These are phyloP conservation scores for Tripidium arundinaceum DNA, from an alignment of 202 grass and related monocot genomes.

Conservation along the genomic window DNA sequence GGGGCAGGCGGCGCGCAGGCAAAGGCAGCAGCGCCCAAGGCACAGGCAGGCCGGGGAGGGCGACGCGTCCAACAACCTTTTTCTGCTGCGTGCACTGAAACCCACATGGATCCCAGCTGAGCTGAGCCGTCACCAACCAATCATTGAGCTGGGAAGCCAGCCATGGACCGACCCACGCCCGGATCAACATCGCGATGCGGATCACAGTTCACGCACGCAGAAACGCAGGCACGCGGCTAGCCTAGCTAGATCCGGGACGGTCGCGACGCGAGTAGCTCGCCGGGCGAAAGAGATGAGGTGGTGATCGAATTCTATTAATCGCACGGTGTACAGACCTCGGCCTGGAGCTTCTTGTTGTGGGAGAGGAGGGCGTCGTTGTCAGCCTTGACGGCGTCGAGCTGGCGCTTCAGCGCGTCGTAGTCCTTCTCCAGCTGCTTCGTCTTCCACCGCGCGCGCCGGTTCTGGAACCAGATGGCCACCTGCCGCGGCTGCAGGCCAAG, in stretches of 20 bases:
- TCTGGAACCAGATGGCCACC: slow-evolving; percentile 99
- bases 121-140: slow-evolving; percentile 47
- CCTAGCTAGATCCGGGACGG: background rate
- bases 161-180: background rate
- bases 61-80: slow-evolving; percentile 40
- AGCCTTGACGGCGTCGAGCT: slow-evolving; percentile 77
- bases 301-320: too few species aligned
- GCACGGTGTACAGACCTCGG: slow-evolving; percentile 66
- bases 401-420: slow-evolving; percentile 80
- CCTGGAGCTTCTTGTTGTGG: slow-evolving; percentile 97
- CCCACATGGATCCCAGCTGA: slow-evolving; percentile 45
- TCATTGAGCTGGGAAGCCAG: slow-evolving; percentile 40
- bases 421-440: slow-evolving; percentile 98
- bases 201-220: background rate
- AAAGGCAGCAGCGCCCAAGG: slow-evolving; percentile 7
- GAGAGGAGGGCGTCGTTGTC: slow-evolving; percentile 79
- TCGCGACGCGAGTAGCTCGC: background rate
- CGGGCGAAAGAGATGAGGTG: background rate
- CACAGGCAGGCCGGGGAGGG: background rate
- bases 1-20: slow-evolving; percentile 11
- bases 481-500: slow-evolving; percentile 87
- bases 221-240: background rate
- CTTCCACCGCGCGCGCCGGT: slow-evolving; percentile 94
- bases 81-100: slow-evolving; percentile 47
- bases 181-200: background rate